phyloP scores from a whole-genome alignment of 257 asterid species.

The Solanum etuberosum region DNA sequence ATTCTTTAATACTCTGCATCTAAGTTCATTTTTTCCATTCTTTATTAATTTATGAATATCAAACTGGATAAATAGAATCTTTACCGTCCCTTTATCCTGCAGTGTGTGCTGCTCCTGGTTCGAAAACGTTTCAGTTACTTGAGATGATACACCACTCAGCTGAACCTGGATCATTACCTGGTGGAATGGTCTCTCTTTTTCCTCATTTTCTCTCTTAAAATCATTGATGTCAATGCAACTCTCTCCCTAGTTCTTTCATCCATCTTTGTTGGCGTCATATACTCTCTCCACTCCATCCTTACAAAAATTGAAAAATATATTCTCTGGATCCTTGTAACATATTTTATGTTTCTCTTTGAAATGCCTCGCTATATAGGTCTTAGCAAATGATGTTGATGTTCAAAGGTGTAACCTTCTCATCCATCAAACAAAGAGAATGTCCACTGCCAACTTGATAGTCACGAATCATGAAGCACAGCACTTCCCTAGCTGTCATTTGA shows the following conservation, averaged over 20 bases:
- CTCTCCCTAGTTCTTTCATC: neutral
- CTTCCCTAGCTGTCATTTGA: constrained; percentile 83
- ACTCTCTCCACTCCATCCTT: neutral
- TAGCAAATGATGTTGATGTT: constrained; percentile 93
- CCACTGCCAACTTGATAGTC: constrained; percentile 94
- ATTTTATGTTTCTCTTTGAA: constrained; percentile 4
- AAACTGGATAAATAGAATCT: constrained; percentile 1
- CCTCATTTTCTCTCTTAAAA: neutral
- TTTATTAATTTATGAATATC: neutral
- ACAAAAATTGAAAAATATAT: neutral
- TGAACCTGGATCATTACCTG: constrained; percentile 70
- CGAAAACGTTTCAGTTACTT: constrained; percentile 92
- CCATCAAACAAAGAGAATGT: constrained; percentile 99
- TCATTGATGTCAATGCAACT: constrained; percentile 5
- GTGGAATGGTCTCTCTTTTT: constrained; percentile 57
- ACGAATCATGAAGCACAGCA: constrained; percentile 99
- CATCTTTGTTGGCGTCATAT: neutral
- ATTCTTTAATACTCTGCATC: neutral
- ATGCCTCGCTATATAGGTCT: constrained; percentile 36
- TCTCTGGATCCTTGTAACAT: neutral
- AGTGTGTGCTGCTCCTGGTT: constrained; percentile 99
- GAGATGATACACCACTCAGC: constrained; percentile 85
- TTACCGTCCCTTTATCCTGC: constrained; percentile 24
- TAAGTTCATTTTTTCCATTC: neutral
- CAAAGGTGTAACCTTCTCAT: constrained; percentile 98